Evolutionary conservation across 163 green algal species (phyloP), one percentile per base, ranked within the genome.

Genomic region (Trebouxiophyceae sp.): DNA sequence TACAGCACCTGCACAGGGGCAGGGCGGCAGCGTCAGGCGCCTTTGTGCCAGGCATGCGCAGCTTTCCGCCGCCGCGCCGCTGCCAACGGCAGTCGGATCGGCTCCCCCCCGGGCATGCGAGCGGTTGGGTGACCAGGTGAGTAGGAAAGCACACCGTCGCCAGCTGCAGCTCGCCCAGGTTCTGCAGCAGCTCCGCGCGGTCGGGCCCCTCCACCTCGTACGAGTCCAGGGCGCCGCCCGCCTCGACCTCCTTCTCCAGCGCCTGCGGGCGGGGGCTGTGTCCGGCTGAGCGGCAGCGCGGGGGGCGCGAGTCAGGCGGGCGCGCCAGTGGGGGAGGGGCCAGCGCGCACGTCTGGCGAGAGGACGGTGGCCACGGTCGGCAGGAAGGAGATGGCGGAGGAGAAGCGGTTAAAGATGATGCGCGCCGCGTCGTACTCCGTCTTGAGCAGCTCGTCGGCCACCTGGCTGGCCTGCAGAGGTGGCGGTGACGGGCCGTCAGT

Each of bases 161-260:
- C 28, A 98, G 83, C 71, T 99, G 85, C 80, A 99, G 97, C 82
- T 99, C 95, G 4, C 78, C 81, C 57, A 99, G 81, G 78, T 99
- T 90, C 60, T 88, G 81, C 60, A 98, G 79, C 45, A 93, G 78
- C 77, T 97, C 91, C 2, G 77, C 74, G 8, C 87, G 73, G 73
- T 96, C 92, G 0, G 89, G 85, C 29, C 87, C 90, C 81, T 97
- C 91, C 26, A 97, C 76, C 81, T 99, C 93, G 69, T 99, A 99
- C 33, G 75, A 66, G 55, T 98, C 90, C 46, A 99, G 81, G 50
- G 75, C 76, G 47, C 82, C 88, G 54, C 89, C 90, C 22, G 69
- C 73, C 45, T 84, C 84, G 22, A 89, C 63, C 63, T 88, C 77
- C 62, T 81, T 83, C 67, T 97, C 91, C 59, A 95, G 74, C 5